A percentile compares a stretch with the other conserved stretches of the same genome.
Conservation (phyloP, 768 basidiomycete genomes). For the Boletus patriciae region DNA sequence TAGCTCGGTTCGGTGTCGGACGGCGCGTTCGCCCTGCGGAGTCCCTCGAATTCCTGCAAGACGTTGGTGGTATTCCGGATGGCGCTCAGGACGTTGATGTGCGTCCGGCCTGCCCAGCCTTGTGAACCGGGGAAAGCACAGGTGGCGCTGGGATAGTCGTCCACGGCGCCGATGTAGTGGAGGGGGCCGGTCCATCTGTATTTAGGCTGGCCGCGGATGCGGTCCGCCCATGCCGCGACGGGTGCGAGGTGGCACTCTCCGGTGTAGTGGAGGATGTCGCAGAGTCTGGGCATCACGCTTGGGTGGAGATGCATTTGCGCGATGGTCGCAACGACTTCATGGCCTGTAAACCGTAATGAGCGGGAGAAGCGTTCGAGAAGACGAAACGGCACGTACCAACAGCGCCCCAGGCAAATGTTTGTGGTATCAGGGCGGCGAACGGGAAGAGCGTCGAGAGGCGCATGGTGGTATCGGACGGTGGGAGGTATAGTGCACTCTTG, state of each 20-base stretch:
- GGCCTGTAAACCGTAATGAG: constrained; percentile 47
- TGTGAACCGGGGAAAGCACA: constrained; percentile 76
- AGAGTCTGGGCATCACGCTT: constrained; percentile 61
- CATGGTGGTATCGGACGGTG: constrained; percentile 21
- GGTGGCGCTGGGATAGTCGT: constrained; percentile 72
- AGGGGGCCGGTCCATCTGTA: constrained; percentile 73
- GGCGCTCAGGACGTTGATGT: constrained; percentile 71
- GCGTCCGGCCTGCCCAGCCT: constrained; percentile 65
- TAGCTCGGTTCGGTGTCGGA: constrained; percentile 26
- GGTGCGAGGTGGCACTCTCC: constrained; percentile 75
- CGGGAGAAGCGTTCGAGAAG: background rate
- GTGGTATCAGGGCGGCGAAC: constrained; percentile 26
- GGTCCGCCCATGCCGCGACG: constrained; percentile 89
- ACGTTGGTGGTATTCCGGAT: constrained; percentile 74
- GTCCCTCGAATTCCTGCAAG: constrained; percentile 49
- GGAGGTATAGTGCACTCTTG: constrained; percentile 2
- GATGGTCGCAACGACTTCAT: constrained; percentile 91
- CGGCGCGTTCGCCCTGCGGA: constrained; percentile 2
- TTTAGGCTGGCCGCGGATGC: constrained; percentile 45
- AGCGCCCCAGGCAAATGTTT: constrained; percentile 40
- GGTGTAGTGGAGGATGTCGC: constrained; percentile 59
- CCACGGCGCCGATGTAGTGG: constrained; percentile 73
- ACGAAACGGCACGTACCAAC: constrained; percentile 31
- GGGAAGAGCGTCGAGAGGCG: constrained; percentile 13
- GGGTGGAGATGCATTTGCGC: constrained; percentile 91